Conservation (phyloP, 2,329 filamentous ascomycete genomes). For the Pleoardoris graminearum region DNA sequence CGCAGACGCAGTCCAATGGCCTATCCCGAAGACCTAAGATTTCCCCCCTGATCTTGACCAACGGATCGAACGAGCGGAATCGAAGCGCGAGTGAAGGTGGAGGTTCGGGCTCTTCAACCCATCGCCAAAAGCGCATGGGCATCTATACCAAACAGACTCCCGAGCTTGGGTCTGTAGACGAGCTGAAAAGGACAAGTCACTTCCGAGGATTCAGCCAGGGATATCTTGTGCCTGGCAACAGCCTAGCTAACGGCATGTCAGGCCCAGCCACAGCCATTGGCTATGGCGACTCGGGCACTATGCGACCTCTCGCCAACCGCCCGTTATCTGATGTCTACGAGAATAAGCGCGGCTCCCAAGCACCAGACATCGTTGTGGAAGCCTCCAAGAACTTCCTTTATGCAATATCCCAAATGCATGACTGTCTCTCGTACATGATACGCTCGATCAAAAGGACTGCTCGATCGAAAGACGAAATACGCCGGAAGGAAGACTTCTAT, state of each 20-base stretch:
- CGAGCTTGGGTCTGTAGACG: constrained; percentile 58
- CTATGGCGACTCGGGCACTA: constrained; percentile 41
- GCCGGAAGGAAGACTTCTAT: constrained; percentile 51
- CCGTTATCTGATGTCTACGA: constrained; percentile 62
- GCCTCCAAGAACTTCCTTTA: constrained; percentile 60
- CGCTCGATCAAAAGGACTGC: constrained; percentile 41
- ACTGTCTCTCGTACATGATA: constrained; percentile 42
- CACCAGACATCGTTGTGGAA: constrained; percentile 57
- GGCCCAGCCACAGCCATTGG: constrained; percentile 39
- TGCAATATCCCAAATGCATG: constrained; percentile 56
- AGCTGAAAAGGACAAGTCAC: constrained; percentile 57
- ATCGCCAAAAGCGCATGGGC: constrained; percentile 63
- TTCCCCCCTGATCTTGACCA: constrained; percentile 71
- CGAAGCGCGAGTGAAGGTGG: constrained; percentile 66
- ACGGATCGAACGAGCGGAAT: constrained; percentile 66
- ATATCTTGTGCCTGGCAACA: constrained; percentile 47
- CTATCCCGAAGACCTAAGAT: constrained; percentile 70
- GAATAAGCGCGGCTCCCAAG: constrained; percentile 54
- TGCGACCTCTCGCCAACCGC: constrained; percentile 47
- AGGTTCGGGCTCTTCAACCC: constrained; percentile 47
- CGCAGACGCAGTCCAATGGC: constrained; percentile 53
- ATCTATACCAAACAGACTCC: constrained; percentile 61
- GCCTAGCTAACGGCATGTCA: constrained; percentile 30
- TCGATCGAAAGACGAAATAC: constrained; percentile 50
- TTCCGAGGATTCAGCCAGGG: constrained; percentile 62